A percentile compares a stretch with the other conserved stretches of the same genome.
These are phyloP conservation scores for Fusarium sp. DNA, from an alignment of 2,329 filamentous ascomycete genomes.

Conservation along the genomic window DNA sequence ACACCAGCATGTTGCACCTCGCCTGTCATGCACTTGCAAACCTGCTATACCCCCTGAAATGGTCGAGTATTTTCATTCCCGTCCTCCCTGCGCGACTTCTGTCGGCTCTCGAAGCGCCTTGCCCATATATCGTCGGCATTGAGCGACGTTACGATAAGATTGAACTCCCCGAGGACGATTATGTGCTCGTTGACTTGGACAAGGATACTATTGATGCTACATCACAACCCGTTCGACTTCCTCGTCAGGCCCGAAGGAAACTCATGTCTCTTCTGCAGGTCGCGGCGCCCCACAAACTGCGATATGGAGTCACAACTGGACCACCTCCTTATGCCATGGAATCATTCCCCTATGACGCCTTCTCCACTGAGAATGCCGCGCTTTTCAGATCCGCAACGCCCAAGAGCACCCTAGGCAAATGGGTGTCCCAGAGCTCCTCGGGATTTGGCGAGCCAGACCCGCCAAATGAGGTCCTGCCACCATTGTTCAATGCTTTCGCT, in stretches of 20 bases:
- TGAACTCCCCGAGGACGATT: conserved; percentile 92
- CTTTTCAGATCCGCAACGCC: conserved; percentile 79
- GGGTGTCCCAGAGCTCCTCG: conserved; percentile 88
- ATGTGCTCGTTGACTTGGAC: conserved; percentile 93
- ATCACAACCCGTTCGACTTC: conserved; percentile 78
- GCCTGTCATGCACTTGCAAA: conserved; percentile 88
- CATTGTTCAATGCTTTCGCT: conserved; percentile 92
- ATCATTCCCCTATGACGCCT: conserved; percentile 89
- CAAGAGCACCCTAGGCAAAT: conserved; percentile 80
- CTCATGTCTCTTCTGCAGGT: conserved; percentile 87
- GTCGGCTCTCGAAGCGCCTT: conserved; percentile 91
- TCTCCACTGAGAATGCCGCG: conserved; percentile 84
- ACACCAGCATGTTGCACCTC: conserved; percentile 95
- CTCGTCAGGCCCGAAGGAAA: conserved; percentile 90
- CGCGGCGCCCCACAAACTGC: conserved; percentile 88
- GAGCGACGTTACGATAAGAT: conserved; percentile 90
- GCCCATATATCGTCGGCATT: conserved; percentile 96
- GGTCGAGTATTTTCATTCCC: conserved; percentile 94
- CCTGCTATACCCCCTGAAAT: conserved; percentile 88
- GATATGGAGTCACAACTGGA: conserved; percentile 86
- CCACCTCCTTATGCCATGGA: conserved; percentile 94
- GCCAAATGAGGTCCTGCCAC: conserved; percentile 61
- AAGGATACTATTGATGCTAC: conserved; percentile 90
- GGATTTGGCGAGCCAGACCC: conserved; percentile 79
- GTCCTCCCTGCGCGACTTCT: conserved; percentile 87